Conservation (phyloP, 2,329 filamentous ascomycete genomes). For the Cladophialophora psammophila region DNA sequence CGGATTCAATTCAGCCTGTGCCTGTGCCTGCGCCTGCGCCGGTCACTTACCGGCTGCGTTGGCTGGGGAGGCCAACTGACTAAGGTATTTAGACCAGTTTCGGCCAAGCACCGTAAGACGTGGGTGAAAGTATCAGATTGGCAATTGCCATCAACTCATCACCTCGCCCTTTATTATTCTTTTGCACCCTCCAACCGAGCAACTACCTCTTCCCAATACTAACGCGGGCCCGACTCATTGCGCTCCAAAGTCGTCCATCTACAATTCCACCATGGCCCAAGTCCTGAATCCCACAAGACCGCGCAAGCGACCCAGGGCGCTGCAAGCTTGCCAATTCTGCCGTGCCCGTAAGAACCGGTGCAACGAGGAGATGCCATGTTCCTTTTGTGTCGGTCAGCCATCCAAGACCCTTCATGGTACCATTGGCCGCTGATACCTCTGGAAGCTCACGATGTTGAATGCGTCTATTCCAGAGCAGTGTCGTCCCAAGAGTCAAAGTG, state of each 20-base stretch:
- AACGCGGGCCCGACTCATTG: background rate
- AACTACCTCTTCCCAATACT: background rate
- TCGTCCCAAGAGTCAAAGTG: background rate
- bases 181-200: too few species aligned
- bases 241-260: background rate
- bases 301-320: slow-evolving; percentile 50
- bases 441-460: background rate
- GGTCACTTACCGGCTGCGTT: background rate
- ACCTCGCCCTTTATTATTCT: too few species aligned
- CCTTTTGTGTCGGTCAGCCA: slow-evolving; percentile 41
- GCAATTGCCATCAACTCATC: background rate
- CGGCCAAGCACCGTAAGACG: background rate
- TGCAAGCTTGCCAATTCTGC: slow-evolving; percentile 57
- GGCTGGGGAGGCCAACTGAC: background rate
- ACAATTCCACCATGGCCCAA: slow-evolving; percentile 1
- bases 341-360: slow-evolving; percentile 59
- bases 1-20: background rate
- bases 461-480: background rate
- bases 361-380: slow-evolving; percentile 54
- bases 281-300: slow-evolving; percentile 14
- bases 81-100: background rate
- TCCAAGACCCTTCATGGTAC: slow-evolving; percentile 45
- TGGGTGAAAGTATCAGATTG: background rate
- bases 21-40: background rate
- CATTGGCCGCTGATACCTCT: slow-evolving; percentile 29